A percentile compares a stretch with the other conserved stretches of the same genome.
phyloP scores from a whole-genome alignment of 163 green algal species.

The Picocystis sp. region DNA sequence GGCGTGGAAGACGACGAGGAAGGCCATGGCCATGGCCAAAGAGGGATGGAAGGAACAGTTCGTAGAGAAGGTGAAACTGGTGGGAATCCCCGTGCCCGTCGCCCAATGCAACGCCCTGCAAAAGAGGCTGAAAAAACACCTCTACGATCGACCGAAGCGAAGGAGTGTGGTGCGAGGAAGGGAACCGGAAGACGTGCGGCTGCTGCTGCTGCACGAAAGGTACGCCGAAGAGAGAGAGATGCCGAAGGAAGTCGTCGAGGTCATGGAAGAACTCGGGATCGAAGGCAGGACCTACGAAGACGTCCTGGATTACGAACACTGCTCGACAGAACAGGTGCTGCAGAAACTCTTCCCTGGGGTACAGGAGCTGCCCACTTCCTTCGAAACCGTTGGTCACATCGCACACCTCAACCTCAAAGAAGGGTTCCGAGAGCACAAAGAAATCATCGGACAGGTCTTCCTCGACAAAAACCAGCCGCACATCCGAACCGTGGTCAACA shows the following conservation, averaged over 20 bases:
- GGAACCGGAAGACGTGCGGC: too few relatives aligned
- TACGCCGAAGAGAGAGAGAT: neutral
- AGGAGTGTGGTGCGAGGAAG: too few relatives aligned
- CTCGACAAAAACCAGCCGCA: conserved; percentile 81
- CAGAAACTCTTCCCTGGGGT: conserved; percentile 54
- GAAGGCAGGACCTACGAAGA: conserved; percentile 19
- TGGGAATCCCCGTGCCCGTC: too few relatives aligned
- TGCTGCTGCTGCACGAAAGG: too few relatives aligned
- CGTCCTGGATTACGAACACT: conserved; percentile 41
- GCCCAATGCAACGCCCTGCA: too few relatives aligned
- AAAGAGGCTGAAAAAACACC: too few relatives aligned
- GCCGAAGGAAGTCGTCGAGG: conserved; percentile 17
- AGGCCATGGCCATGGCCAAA: too few relatives aligned
- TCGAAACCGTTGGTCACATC: conserved; percentile 90
- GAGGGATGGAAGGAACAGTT: too few relatives aligned
- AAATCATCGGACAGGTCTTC: conserved; percentile 71
- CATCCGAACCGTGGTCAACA: conserved; percentile 85
- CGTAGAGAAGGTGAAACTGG: too few relatives aligned
- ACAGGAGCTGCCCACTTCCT: conserved; percentile 66
- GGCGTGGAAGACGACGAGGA: too few relatives aligned
- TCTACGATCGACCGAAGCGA: too few relatives aligned
- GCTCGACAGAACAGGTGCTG: conserved; percentile 24
- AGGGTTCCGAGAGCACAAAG: conserved; percentile 63
- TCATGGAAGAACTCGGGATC: conserved; percentile 16
- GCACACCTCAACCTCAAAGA: conserved; percentile 85